Conservation (phyloP, 129 eudicot genomes). For the Rutidosis leptorrhynchoides region DNA sequence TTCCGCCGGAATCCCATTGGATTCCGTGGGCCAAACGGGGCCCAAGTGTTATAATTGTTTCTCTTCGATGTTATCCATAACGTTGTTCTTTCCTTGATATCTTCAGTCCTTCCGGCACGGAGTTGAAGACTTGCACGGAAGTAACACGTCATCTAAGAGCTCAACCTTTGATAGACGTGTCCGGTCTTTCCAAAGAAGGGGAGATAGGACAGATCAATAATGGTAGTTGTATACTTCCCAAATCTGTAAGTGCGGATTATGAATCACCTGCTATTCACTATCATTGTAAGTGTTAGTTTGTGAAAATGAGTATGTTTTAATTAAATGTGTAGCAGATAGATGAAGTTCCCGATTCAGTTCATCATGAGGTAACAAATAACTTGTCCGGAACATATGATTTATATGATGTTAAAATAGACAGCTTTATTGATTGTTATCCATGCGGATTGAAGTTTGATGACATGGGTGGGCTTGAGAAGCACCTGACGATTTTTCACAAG, state of each 20-base stretch:
- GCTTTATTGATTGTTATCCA: conserved; percentile 28
- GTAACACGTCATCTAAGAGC: conserved; percentile 25
- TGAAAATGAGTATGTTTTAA: too few relatives aligned
- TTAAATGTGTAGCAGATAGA: too few relatives aligned
- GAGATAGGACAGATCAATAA: conserved; percentile 26
- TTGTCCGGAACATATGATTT: conserved; percentile 14
- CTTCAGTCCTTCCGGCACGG: conserved; percentile 28
- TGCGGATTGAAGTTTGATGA: conserved; percentile 26
- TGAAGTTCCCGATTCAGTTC: too few relatives aligned
- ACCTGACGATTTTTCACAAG: conserved; percentile 34
- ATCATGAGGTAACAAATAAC: conserved; percentile 25
- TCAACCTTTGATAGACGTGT: conserved; percentile 22
- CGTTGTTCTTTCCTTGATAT: conserved; percentile 17
- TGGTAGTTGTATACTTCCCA: conserved; percentile 10
- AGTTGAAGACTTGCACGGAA: conserved; percentile 27
- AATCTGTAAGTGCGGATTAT: too few relatives aligned
- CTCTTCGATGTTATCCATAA: conserved; percentile 8
- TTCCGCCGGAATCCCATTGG: too few relatives aligned
- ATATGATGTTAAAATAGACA: conserved; percentile 28
- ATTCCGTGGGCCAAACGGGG: too few relatives aligned
- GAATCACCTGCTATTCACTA: too few relatives aligned
- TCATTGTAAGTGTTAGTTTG: too few relatives aligned
- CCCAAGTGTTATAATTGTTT: neutral
- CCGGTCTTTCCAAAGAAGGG: too few relatives aligned
- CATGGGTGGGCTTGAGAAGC: conserved; percentile 26